Evolutionary conservation across 148 eudicot species (phyloP), one percentile per base, ranked within the genome.

Genomic region (Spergularia marina): DNA sequence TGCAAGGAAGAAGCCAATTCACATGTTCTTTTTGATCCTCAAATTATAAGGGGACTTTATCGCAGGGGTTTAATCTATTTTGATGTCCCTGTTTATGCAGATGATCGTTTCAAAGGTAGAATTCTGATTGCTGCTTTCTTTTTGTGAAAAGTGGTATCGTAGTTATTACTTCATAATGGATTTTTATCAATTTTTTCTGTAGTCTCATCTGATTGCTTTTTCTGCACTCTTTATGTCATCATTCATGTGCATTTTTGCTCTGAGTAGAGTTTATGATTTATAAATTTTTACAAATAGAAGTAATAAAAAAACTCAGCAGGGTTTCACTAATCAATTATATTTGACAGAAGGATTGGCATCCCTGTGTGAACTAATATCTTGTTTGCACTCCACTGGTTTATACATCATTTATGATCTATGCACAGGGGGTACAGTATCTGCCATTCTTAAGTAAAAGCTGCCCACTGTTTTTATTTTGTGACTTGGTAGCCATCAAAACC

Each of bases 1-100:
- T 92, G 98, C 82, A 90, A 95, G 87, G 98, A 95, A 84, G 97
- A 95, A 82, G 96, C 91, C 75, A 95, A 91, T 82, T 83, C 97
- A 63, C 90, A 79, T 75, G 85, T 92, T 73, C 89, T 91, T 74
- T 95, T 92, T 84, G 94, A 92, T 79, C 96, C 97, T 78, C 89
- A 85, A 21, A 81, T 89, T 65, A 74, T 92, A 70, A 95, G 87
- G 88, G 98, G 97, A 49, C 92, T 95, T 67, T 84, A 79, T 71
- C 89, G 84, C 44, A 87, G 98, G 65, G 98, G 98, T 16, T 86
- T 95, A 65, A 80, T 95, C 73, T 95, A 95, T 84, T 90, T 90
- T 89, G 96, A 95, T 78, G 94, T 89, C 71, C 91, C 96, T 81
- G 96, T 95, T 65, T 92, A 87, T 83, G 85, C 91, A 49, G 97